Evolutionary conservation across 306 rosid species (phyloP), one percentile per base, ranked within the genome.

Genomic region (Hylodesmum podocarpum): DNA sequence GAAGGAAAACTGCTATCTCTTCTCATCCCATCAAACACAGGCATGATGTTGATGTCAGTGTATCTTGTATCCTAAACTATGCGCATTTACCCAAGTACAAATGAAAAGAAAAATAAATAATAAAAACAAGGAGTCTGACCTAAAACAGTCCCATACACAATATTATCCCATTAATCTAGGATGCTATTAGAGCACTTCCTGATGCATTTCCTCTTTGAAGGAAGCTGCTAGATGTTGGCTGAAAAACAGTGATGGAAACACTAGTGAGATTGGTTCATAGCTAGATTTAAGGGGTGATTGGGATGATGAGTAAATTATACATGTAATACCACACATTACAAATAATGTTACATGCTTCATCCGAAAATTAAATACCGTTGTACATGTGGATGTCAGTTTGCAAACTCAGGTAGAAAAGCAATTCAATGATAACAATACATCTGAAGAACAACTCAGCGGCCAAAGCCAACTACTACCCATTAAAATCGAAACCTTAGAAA

Each of bases 141-240:
- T 78, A 73, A 47, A 47, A 71, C 66, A 44, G 70, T 66, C 67
- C 71, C 46, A 65, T 22, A 77, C 27, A 72, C 49, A 61, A 70
- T 6, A 50, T 28, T 47, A 50, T 72, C 44, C 66, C 61, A 28
- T 40, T 66, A 49, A 64, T 57, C 83, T 87, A 72, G 77, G 80
- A 77, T 73, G 84, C 83, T 34, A 84, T 24, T 5, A 87, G 86
- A 80, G 78, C 83, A 76, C 83, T 84, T 74, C 87, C 91, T 12
- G 89, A 66, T 16, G 70, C 68, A 72, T 75, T 89, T 70, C 86
- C 91, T 69, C 77, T 79, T 70, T 94, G 93, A 74, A 92, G 96
- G 81, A 92, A 91, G 82, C 81, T 49, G 69, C 73, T 54, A 40
- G 92, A 88, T 14, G 82, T 78, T 84, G 89, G 76, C 98, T 94